phyloP scores from a whole-genome alignment of 768 basidiomycete species.

The Pilatotrama ljubarskyi region DNA sequence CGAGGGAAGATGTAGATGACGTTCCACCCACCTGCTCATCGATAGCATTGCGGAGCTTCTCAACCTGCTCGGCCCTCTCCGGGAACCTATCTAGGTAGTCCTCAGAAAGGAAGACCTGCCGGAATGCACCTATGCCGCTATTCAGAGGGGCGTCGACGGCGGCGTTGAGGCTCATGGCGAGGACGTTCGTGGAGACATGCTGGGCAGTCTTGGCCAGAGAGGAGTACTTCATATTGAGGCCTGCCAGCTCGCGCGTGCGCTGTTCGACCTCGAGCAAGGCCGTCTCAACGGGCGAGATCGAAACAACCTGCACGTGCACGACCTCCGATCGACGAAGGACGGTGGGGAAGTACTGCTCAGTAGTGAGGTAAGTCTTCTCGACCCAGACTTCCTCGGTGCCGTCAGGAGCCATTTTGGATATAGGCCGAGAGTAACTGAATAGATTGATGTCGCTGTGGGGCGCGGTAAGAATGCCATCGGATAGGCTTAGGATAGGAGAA shows the following conservation, averaged over 20 bases:
- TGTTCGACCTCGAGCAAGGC: conserved; percentile 80
- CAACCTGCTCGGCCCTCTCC: conserved; percentile 67
- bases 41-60: conserved; percentile 70
- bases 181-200: conserved; percentile 70
- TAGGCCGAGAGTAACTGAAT: conserved; percentile 75
- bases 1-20: not conserved
- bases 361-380: conserved; percentile 86
- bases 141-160: conserved; percentile 82
- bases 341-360: conserved; percentile 88
- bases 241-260: conserved; percentile 76
- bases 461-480: not conserved
- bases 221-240: conserved; percentile 68
- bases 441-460: conserved; percentile 68
- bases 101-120: conserved; percentile 71
- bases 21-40: conserved; percentile 69
- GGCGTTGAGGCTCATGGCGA: conserved; percentile 85
- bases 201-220: conserved; percentile 78
- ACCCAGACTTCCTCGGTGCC: conserved; percentile 78
- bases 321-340: conserved; percentile 90
- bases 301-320: conserved; percentile 62
- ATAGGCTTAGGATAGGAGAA: not conserved
- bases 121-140: conserved; percentile 76
- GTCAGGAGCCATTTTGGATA: conserved; percentile 63
- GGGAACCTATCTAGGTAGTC: conserved; percentile 69
- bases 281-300: conserved; percentile 84